Percentiles rank a stretch among this genome's conserved stretches.
phyloP scores from a whole-genome alignment of 2,329 filamentous ascomycete species.

The Ceratocystis alfenasii region DNA sequence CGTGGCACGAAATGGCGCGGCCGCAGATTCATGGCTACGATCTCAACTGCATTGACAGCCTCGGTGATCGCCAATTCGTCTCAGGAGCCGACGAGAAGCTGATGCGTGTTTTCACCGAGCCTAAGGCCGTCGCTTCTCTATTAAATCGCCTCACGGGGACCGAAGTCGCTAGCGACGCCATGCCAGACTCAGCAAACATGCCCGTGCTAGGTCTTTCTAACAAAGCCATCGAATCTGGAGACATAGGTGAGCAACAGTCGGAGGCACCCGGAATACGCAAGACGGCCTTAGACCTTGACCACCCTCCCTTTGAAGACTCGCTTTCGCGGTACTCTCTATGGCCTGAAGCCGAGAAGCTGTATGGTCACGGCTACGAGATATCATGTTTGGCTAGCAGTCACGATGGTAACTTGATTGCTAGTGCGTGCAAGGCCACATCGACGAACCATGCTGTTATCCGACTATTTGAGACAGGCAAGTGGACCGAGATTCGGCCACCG shows the following conservation, averaged over 20 bases:
- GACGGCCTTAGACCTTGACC: conserved; percentile 51
- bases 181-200: conserved; percentile 87
- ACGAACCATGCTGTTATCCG: conserved; percentile 90
- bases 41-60: conserved; percentile 78
- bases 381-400: conserved; percentile 70
- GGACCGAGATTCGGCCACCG: conserved; percentile 77
- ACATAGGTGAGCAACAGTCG: conserved; percentile 35
- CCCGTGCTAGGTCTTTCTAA: conserved; percentile 92
- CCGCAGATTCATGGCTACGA: conserved; percentile 98
- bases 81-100: conserved; percentile 96
- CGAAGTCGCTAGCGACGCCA: conserved; percentile 30
- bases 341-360: conserved; percentile 93
- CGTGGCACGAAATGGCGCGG: conserved; percentile 92
- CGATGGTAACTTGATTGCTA: conserved; percentile 66
- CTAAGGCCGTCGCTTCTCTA: conserved; percentile 66
- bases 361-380: conserved; percentile 95
- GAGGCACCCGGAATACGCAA: conserved; percentile 32
- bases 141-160: conserved; percentile 53
- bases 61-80: conserved; percentile 66
- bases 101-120: conserved; percentile 88
- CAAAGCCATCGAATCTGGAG: conserved; percentile 61
- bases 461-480: conserved; percentile 72
- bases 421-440: conserved; percentile 84
- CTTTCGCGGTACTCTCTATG: conserved; percentile 83
- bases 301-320: conserved; percentile 80